Conservation (phyloP, 2,329 filamentous ascomycete genomes). For the Penicillium sclerotigenum region DNA sequence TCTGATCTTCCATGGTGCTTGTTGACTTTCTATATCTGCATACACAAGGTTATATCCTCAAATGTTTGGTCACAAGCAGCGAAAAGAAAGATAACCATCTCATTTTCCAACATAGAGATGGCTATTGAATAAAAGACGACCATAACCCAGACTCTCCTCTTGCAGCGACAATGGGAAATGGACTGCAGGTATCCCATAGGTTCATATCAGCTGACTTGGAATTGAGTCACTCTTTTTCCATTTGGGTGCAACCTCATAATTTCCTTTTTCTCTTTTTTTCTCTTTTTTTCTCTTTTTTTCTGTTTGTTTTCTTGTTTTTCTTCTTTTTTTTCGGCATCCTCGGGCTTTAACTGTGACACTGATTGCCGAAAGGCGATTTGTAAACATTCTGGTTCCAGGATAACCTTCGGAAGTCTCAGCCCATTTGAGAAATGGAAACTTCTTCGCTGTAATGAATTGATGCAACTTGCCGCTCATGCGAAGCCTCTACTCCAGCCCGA, state of each 20-base stretch:
- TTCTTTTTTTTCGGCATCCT: neutral
- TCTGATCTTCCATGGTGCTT: neutral
- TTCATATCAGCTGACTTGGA: conserved; percentile 21
- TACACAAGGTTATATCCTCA: neutral
- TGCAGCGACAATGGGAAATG: conserved; percentile 13
- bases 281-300: neutral
- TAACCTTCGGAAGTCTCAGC: conserved; percentile 9
- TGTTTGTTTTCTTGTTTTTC: neutral
- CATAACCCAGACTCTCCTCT: neutral
- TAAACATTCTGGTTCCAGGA: neutral
- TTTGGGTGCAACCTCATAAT: neutral
- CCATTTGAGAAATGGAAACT: conserved; percentile 4
- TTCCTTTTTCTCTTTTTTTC: neutral
- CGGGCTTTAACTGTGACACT: conserved; percentile 4
- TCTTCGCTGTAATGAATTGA: conserved; percentile 4
- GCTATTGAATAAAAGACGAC: neutral
- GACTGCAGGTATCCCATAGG: conserved; percentile 16
- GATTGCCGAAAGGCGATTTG: neutral
- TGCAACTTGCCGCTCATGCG: conserved; percentile 10
- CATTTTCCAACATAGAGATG: neutral
- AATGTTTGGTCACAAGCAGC: no score
- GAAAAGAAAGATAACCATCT: neutral
- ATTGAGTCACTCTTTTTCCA: neutral
- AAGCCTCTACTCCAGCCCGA: conserved; percentile 15
- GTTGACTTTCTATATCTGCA: neutral